These are phyloP conservation scores for Esteya vermicola DNA, from an alignment of 2,329 filamentous ascomycete genomes.

Conservation along the genomic window DNA sequence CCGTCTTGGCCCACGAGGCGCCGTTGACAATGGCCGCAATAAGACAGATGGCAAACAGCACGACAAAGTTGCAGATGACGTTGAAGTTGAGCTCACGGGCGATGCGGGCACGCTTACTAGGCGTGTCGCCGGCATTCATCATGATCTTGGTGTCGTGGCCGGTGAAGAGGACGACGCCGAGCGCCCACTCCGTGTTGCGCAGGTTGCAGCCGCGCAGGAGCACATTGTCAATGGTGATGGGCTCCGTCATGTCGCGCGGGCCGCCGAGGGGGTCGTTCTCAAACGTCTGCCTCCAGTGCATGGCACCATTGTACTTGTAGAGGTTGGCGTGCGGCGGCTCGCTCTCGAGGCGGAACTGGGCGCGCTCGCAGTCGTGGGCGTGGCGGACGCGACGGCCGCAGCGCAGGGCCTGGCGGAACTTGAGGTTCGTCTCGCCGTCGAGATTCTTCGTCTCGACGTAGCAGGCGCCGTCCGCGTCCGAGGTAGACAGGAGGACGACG, in stretches of 20 bases:
- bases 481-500: slow-evolving; percentile 81
- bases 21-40: slow-evolving; percentile 76
- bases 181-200: slow-evolving; percentile 89
- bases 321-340: slow-evolving; percentile 86
- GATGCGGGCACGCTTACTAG: slow-evolving; percentile 83
- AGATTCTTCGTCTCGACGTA: slow-evolving; percentile 98
- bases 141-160: slow-evolving; percentile 97
- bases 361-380: slow-evolving; percentile 80
- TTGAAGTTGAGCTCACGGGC: slow-evolving; percentile 93
- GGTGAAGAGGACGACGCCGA: slow-evolving; percentile 87
- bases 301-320: slow-evolving; percentile 84
- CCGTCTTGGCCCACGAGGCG: slow-evolving; percentile 58
- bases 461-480: slow-evolving; percentile 84
- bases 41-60: slow-evolving; percentile 82
- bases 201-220: slow-evolving; percentile 86
- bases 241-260: slow-evolving; percentile 71
- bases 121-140: slow-evolving; percentile 93
- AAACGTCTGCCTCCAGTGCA: slow-evolving; percentile 71
- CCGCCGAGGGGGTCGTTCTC: slow-evolving; percentile 43
- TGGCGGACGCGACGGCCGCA: slow-evolving; percentile 73
- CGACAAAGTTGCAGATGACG: slow-evolving; percentile 88
- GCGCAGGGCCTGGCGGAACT: slow-evolving; percentile 81
- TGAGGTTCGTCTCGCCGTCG: slow-evolving; percentile 95
- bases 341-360: slow-evolving; percentile 79
- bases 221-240: slow-evolving; percentile 89